Evolutionary conservation across 169 alveolate species (phyloP).

Genomic region (Plasmodium sp.): DNA sequence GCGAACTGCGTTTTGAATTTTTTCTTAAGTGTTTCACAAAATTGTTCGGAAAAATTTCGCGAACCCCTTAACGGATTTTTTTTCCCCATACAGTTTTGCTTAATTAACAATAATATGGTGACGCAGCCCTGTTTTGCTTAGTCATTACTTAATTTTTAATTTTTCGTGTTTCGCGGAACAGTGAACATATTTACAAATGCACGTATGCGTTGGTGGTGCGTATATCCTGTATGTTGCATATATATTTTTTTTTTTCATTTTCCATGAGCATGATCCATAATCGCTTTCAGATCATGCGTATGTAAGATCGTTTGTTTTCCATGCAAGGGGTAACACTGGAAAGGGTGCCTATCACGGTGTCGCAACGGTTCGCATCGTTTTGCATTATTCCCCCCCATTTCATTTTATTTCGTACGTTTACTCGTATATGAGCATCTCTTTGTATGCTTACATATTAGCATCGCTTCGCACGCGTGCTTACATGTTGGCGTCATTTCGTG

Average conservation of each 20-base stretch:
- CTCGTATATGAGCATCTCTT: not conserved
- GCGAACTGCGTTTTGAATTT: not conserved
- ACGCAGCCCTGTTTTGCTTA: not conserved
- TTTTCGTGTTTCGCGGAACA: not conserved
- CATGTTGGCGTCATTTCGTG: not conserved
- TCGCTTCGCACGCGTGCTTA: not conserved
- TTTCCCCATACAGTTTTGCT: not conserved
- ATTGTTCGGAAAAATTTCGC: not conserved
- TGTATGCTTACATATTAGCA: not conserved
- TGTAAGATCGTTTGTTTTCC: not conserved
- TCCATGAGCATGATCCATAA: not conserved
- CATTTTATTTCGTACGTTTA: not conserved
- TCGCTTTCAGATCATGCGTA: not conserved
- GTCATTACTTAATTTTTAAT: not conserved
- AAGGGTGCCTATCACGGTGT: not conserved
- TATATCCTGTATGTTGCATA: not conserved
- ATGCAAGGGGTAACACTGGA: not conserved
- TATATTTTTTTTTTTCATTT: not conserved
- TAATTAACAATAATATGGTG: not conserved
- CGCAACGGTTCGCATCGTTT: not conserved
- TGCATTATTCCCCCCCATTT: not conserved
- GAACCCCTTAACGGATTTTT: not conserved
- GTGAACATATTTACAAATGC: not conserved
- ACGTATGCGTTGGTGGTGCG: not conserved
- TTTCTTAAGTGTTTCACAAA: not conserved